Evolutionary conservation across 169 alveolate species (phyloP).

Genomic region (Eimeria falciformis): DNA sequence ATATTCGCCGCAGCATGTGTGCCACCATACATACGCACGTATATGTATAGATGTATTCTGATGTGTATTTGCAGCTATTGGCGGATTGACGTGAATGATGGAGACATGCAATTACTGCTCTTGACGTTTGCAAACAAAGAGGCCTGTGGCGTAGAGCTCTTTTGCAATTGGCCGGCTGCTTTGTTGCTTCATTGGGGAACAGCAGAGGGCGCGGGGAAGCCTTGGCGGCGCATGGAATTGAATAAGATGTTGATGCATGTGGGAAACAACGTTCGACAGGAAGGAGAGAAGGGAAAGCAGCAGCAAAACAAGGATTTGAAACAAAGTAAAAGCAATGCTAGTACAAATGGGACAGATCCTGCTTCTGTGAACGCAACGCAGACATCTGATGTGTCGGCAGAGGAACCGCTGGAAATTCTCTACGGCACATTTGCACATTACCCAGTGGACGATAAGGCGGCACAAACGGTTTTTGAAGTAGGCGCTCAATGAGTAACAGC

Average conservation of each 20-base stretch:
- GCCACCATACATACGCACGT: not conserved
- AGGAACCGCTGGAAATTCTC: not conserved
- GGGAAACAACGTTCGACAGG: not conserved
- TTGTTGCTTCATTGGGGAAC: conserved; percentile 69
- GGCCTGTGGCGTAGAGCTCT: conserved; percentile 57
- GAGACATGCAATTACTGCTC: conserved; percentile 52
- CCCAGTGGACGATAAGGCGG: conserved; percentile 53
- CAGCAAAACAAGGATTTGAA: not conserved
- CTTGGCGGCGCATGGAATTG: conserved; percentile 68
- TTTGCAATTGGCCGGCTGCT: conserved; percentile 70
- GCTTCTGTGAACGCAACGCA: too few relatives aligned
- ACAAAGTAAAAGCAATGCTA: not conserved
- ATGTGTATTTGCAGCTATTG: conserved; percentile 47
- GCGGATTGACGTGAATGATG: conserved; percentile 61
- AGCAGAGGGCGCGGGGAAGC: not conserved
- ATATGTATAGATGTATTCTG: not conserved
- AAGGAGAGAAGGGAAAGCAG: not conserved
- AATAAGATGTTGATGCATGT: conserved; percentile 63
- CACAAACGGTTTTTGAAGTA: conserved; percentile 66
- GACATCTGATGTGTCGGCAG: not conserved
- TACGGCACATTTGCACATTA: conserved; percentile 64
- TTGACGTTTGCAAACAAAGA: conserved; percentile 57
- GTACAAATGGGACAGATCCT: not conserved
- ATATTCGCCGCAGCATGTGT: not conserved
- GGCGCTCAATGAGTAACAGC: too few relatives aligned